These are phyloP conservation scores for Populus ilicifolia DNA, from an alignment of 345 rosid genomes.

Conservation along the genomic window DNA sequence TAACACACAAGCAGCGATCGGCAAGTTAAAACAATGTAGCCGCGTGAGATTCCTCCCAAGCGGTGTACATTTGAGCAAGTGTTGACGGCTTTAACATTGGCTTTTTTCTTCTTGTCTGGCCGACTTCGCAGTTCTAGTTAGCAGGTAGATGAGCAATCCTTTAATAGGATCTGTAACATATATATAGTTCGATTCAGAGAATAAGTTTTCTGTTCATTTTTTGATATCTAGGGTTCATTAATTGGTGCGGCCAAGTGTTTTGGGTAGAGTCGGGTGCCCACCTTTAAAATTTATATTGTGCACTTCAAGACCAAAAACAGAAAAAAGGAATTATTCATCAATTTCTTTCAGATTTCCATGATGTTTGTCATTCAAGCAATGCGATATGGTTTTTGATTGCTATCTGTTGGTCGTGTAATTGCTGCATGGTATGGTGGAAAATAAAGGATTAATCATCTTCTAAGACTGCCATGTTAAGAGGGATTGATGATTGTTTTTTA, in stretches of 20 bases:
- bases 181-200: conserved; percentile 50
- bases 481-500: too few species aligned
- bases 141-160: conserved; percentile 51
- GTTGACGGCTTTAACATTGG: conserved; percentile 23
- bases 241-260: conserved; percentile 54
- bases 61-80: conserved; percentile 23
- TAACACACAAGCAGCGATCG: conserved; percentile 69
- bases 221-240: conserved; percentile 40
- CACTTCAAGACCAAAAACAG: conserved; percentile 26
- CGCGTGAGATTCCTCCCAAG: conserved; percentile 56
- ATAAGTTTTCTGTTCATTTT: conserved; percentile 33
- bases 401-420: too few species aligned
- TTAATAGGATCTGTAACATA: conserved; percentile 62
- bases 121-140: conserved; percentile 29
- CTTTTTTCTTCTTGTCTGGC: conserved; percentile 23
- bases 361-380: neutral
- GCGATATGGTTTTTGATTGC: neutral
- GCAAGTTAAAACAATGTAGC: conserved; percentile 69
- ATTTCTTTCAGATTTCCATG: conserved; percentile 2
- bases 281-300: conserved; percentile 33
- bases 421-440: neutral
- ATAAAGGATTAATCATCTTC: neutral
- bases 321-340: conserved; percentile 12
- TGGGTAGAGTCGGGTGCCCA: conserved; percentile 51
- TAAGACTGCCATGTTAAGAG: neutral